Conservation (phyloP, 2,329 filamentous ascomycete species). For the Trichoderma sp. region DNA sequence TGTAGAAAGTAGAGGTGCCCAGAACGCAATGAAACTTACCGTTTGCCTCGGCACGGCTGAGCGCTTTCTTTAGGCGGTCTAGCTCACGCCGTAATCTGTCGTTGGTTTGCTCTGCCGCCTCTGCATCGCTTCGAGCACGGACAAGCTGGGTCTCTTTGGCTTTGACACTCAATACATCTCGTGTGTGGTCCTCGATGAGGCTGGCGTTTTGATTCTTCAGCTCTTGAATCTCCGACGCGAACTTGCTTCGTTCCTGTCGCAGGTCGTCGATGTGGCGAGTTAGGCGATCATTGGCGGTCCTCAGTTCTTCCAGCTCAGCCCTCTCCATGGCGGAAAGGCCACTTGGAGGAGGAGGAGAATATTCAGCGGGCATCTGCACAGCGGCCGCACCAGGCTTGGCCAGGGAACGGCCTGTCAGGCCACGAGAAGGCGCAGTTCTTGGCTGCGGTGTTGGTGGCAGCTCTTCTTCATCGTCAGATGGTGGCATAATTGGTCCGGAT, state of each 20-base stretch:
- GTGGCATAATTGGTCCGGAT: constrained; percentile 52
- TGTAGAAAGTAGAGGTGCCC: neutral
- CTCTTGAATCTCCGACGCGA: constrained; percentile 87
- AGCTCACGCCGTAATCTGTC: constrained; percentile 85
- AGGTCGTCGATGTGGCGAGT: constrained; percentile 77
- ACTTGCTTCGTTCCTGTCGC: constrained; percentile 77
- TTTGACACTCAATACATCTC: constrained; percentile 94
- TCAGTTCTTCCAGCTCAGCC: constrained; percentile 89
- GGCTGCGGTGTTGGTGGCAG: constrained; percentile 62
- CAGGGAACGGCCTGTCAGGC: constrained; percentile 83
- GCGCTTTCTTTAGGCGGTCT: constrained; percentile 88
- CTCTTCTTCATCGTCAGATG: constrained; percentile 65
- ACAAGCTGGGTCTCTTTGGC: constrained; percentile 98
- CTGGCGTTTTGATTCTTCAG: constrained; percentile 96
- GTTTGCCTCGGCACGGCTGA: constrained; percentile 61
- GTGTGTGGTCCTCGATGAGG: constrained; percentile 94
- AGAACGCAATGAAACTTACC: constrained; percentile 32
- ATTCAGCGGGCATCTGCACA: constrained; percentile 52
- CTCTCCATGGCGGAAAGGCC: constrained; percentile 79
- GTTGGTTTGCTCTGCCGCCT: constrained; percentile 83
- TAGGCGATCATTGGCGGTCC: constrained; percentile 79
- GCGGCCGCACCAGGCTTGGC: constrained; percentile 69
- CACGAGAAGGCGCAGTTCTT: constrained; percentile 68
- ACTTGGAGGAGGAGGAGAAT: constrained; percentile 61
- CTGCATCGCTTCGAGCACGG: constrained; percentile 84